A percentile compares a stretch with the other conserved stretches of the same genome.
These are phyloP conservation scores for Gomphus sp. DNA, from an alignment of 1,284 basidiomycete genomes.

Conservation along the genomic window DNA sequence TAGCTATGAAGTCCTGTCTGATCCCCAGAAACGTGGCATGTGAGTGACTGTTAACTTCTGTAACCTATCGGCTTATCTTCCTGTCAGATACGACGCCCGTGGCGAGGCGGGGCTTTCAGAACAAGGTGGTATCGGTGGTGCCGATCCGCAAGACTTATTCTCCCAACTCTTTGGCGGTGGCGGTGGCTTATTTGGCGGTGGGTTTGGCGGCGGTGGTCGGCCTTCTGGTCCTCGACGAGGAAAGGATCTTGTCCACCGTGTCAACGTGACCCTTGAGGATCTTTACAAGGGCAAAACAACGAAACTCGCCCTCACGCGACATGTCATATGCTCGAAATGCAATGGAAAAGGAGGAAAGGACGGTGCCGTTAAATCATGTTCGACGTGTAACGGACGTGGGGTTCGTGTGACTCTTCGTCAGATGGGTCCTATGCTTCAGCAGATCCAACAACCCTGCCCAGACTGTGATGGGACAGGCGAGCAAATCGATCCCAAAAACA, in stretches of 20 bases:
- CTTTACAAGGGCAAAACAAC: conserved; percentile 98
- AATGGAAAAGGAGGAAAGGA: conserved; percentile 97
- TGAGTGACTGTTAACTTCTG: conserved; percentile 13
- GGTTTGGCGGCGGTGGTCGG: conserved; percentile 45
- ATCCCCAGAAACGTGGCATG: conserved; percentile 73
- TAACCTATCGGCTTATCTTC: not conserved
- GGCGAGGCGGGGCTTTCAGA: conserved; percentile 91
- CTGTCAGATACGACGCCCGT: conserved; percentile 69
- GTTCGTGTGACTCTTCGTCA: conserved; percentile 89
- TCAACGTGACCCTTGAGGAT: conserved; percentile 94
- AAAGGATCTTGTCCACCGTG: conserved; percentile 97
- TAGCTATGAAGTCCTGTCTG: conserved; percentile 92
- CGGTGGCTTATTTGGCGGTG: conserved; percentile 41
- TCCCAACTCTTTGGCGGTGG: conserved; percentile 86
- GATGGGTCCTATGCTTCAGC: conserved; percentile 99
- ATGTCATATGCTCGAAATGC: conserved; percentile 90
- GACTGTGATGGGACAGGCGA: conserved; percentile 92
- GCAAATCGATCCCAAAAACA: conserved; percentile 90
- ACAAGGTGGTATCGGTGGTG: conserved; percentile 85
- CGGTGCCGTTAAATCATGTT: conserved; percentile 82
- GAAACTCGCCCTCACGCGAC: conserved; percentile 95
- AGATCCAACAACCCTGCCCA: conserved; percentile 92
- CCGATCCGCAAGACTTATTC: conserved; percentile 98
- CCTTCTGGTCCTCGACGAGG: conserved; percentile 88
- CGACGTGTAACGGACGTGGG: conserved; percentile 82